These are phyloP conservation scores for Cylindrotheca closterium DNA, from an alignment of 108 stramenopile genomes.

Conservation along the genomic window DNA sequence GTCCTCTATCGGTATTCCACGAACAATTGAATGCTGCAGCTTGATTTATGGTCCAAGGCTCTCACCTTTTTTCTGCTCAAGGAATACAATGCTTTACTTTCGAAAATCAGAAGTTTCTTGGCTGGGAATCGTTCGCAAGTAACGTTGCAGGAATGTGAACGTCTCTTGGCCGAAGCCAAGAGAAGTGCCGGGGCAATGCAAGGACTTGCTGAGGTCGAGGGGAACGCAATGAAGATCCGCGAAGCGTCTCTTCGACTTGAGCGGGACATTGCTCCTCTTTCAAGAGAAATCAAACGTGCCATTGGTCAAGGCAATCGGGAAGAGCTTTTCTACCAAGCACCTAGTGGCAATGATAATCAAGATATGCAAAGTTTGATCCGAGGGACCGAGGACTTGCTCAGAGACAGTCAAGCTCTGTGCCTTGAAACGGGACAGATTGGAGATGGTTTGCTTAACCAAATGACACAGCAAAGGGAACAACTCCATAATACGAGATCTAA, in stretches of 20 bases:
- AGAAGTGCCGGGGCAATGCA: conserved; percentile 73
- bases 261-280: conserved; percentile 64
- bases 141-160: conserved; percentile 60
- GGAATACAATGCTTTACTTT: conserved; percentile 69
- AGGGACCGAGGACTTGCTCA: conserved; percentile 67
- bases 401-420: conserved; percentile 68
- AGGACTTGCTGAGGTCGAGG: conserved; percentile 74
- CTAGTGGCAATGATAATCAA: conserved; percentile 20
- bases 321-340: conserved; percentile 47
- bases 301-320: conserved; percentile 31
- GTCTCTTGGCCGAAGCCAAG: conserved; percentile 55
- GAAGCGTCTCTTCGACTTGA: conserved; percentile 59
- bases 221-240: conserved; percentile 57
- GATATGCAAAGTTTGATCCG: conserved; percentile 56
- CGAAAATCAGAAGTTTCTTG: conserved; percentile 65
- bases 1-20: background rate
- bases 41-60: background rate
- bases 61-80: conserved; percentile 9
- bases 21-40: background rate
- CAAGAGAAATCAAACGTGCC: conserved; percentile 53
- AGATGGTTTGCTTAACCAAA: conserved; percentile 50
- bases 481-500: conserved; percentile 49
- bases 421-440: conserved; percentile 78
- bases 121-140: conserved; percentile 45
- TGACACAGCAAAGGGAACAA: conserved; percentile 81